Evolutionary conservation across 371 early-diverging fungal genomes (phyloP), one percentile per base, ranked within the genome.

Genomic region (Entomophthora muscae): DNA sequence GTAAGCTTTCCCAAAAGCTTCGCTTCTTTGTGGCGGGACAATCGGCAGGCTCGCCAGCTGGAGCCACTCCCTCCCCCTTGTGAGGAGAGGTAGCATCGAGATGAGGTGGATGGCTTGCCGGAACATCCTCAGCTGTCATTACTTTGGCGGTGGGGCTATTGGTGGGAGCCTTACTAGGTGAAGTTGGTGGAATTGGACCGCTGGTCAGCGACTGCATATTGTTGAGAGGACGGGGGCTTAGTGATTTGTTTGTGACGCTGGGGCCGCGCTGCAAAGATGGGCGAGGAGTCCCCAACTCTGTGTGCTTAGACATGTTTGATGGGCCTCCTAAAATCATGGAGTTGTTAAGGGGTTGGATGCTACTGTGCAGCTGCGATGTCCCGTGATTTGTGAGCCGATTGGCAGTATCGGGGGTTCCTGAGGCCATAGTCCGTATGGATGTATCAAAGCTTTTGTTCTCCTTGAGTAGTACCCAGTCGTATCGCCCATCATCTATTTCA

Each of bases 401-500:
- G 23, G 42, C 21, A 32, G 31, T 32, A 21, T 61, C 42, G 10
- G 17, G 42, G 17, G 17, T 42, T 10, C 42, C 42, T 17, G 42
- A 42, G 42, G 42, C 5, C n/a, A n/a, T n/a, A 42, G 42, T 42
- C 17, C 42, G 42, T 42, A 42, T 10, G 10, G 42, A 42, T 5
- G 42, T 42, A 17, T 42, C 42, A 5, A 42, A 80, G 23, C 78
- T 79, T 56, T 76, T 77, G 65, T 78, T 79, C 57, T 76, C 75
- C 66, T 79, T 80, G 10, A 83, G 67, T 56, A 88, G 68, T 86
- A 91, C 89, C 97, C 97, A 96, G 71, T 96, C 97, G 68, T 85
- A 94, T n/a, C 93, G 77, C n/a, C 89, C 89, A 69, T 95, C 94
- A 67, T 96, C 93, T 13, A 69, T 72, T 63, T 89, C 88, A 56